Percentiles rank a stretch among this genome's conserved stretches.
phyloP scores from a whole-genome alignment of 1,139 yeast genomes.

The Candida dubliniensis region DNA sequence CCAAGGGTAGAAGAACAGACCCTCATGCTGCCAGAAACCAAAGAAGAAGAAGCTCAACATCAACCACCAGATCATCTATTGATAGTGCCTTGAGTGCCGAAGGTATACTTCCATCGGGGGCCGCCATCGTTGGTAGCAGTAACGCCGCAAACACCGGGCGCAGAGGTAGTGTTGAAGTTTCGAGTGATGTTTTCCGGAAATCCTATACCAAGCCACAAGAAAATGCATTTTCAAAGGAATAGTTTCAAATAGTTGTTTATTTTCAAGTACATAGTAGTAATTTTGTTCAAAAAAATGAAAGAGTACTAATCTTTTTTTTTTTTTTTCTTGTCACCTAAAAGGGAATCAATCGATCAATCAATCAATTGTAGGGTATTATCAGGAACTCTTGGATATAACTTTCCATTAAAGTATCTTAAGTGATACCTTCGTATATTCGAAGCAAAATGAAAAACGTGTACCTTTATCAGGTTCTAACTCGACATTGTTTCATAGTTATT shows the following conservation, averaged over 20 bases:
- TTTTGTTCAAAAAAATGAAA: not conserved
- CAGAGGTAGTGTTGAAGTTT: conserved; percentile 8
- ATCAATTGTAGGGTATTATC: no score
- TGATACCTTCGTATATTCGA: no score
- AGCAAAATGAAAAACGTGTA: no score
- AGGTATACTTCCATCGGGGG: conserved; percentile 4
- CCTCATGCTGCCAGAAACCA: conserved; percentile 85
- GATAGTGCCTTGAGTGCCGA: conserved; percentile 24
- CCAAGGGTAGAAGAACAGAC: conserved; percentile 67
- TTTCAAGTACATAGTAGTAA: not conserved
- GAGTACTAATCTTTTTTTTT: no score
- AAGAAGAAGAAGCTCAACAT: conserved; percentile 67
- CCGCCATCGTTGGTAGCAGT: not conserved
- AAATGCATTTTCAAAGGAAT: conserved; percentile 10
- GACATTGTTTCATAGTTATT: no score
- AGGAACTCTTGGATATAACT: no score
- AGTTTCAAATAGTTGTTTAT: not conserved
- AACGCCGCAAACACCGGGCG: conserved; percentile 1
- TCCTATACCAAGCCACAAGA: conserved; percentile 12
- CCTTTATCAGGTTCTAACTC: no score
- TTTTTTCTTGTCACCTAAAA: no score
- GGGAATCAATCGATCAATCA: no score
- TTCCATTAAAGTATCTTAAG: no score
- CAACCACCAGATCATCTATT: conserved; percentile 42
- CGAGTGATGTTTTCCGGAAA: conserved; percentile 14